Conservation (phyloP, 208 protist genomes). For the Acanthamoeba castellanii region DNA sequence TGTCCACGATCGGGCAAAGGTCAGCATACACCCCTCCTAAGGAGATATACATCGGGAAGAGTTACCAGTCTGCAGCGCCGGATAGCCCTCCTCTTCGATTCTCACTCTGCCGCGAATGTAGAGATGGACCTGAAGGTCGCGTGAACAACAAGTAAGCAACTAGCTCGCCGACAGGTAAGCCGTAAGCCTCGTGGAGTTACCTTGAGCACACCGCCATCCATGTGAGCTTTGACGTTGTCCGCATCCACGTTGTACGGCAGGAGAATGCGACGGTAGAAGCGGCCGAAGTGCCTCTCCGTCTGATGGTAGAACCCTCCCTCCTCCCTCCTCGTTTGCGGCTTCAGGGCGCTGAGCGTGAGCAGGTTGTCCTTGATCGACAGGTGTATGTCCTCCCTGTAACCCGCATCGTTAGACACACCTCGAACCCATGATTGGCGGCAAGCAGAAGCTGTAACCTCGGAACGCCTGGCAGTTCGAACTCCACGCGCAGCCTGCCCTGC, state of each 20-base stretch:
- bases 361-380: slow-evolving; percentile 11
- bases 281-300: slow-evolving; percentile 41
- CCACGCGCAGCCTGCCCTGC: slow-evolving; percentile 29
- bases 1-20: not conserved
- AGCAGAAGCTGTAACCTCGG: not conserved
- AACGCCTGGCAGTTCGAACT: slow-evolving; percentile 59
- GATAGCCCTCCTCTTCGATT: slow-evolving; percentile 4
- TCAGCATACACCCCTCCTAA: no score
- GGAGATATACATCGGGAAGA: no score
- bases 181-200: not conserved
- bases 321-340: slow-evolving; percentile 53
- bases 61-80: not conserved
- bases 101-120: not conserved
- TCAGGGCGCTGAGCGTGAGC: slow-evolving; percentile 33
- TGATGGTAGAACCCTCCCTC: slow-evolving; percentile 61
- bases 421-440: not conserved
- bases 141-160: not conserved
- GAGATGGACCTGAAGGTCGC: not conserved
- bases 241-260: slow-evolving; percentile 26
- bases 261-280: slow-evolving; percentile 49
- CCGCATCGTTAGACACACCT: not conserved
- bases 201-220: slow-evolving; percentile 55
- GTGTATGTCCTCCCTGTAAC: slow-evolving; percentile 10
- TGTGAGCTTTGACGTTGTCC: slow-evolving; percentile 5
- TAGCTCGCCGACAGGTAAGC: not conserved